Conservation (phyloP, 805 yeast species). For the Myxozyma geophila region DNA sequence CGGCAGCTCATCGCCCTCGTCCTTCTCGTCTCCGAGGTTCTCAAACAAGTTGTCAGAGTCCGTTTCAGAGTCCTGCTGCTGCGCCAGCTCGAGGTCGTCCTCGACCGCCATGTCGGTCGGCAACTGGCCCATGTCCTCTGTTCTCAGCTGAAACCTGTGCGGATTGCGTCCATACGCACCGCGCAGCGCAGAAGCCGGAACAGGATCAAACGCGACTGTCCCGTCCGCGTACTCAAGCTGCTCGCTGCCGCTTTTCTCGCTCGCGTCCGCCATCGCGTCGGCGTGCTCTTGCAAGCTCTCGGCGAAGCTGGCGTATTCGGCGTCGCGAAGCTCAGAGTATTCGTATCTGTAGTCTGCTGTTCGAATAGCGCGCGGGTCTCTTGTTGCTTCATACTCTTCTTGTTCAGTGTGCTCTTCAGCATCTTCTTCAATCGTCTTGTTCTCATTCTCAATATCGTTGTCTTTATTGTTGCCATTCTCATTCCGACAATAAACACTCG, state of each 20-base stretch:
- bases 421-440: too few relatives aligned
- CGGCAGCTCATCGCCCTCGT: slow-evolving; percentile 19
- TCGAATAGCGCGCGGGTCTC: too few relatives aligned
- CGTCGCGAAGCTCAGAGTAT: too few relatives aligned
- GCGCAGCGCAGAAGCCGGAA: too few relatives aligned
- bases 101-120: neutral
- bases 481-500: neutral
- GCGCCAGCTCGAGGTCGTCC: neutral
- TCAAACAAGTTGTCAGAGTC: neutral
- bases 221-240: too few relatives aligned
- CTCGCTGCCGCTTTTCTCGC: neutral
- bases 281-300: neutral
- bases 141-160: neutral
- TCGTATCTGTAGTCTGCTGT: too few relatives aligned
- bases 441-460: too few relatives aligned
- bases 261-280: neutral
- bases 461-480: neutral
- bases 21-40: neutral
- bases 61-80: neutral
- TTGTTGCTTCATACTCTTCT: too few relatives aligned
- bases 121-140: neutral
- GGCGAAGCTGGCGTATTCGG: too few relatives aligned
- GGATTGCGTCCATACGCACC: neutral
- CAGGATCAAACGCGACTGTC: too few relatives aligned
- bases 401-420: too few relatives aligned